These are phyloP conservation scores for rapeseed (Brassica napus) DNA, from an alignment of 345 rosid species.

Conservation along the genomic window DNA sequence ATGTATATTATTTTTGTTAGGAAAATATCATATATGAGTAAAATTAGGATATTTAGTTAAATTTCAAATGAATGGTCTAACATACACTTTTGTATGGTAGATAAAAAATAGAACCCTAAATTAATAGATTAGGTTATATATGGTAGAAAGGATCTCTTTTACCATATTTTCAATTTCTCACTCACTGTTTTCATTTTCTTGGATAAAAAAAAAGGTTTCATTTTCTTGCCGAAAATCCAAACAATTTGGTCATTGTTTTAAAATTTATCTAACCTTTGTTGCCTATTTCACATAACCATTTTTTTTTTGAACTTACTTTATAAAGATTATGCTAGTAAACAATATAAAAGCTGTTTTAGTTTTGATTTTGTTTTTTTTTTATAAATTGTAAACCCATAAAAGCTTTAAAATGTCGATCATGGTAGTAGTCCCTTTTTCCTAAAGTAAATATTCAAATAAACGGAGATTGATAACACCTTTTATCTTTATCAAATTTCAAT, in stretches of 20 bases:
- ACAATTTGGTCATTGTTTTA: not conserved
- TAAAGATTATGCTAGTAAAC: not conserved
- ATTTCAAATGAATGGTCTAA: no score
- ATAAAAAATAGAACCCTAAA: no score
- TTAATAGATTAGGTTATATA: no score
- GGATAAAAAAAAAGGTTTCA: no score
- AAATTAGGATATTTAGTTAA: no score
- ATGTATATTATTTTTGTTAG: no score
- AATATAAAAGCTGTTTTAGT: not conserved
- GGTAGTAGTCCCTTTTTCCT: constrained; percentile 1
- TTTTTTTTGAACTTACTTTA: not conserved
- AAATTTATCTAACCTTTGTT: not conserved
- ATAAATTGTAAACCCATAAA: not conserved
- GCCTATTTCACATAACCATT: not conserved
- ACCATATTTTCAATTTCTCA: not conserved
- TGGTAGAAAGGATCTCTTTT: not conserved
- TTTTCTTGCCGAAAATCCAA: no score
- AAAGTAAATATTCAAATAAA: constrained; percentile 31
- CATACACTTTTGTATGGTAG: no score
- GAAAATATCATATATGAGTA: no score
- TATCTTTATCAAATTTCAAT: constrained; percentile 1
- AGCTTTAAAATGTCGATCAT: constrained; percentile 11
- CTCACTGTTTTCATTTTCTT: not conserved
- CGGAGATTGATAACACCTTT: constrained; percentile 7
- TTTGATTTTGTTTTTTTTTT: not conserved